Evolutionary conservation across 2,329 filamentous ascomycete genomes (phyloP).

Genomic region (Xylaria arbuscula): DNA sequence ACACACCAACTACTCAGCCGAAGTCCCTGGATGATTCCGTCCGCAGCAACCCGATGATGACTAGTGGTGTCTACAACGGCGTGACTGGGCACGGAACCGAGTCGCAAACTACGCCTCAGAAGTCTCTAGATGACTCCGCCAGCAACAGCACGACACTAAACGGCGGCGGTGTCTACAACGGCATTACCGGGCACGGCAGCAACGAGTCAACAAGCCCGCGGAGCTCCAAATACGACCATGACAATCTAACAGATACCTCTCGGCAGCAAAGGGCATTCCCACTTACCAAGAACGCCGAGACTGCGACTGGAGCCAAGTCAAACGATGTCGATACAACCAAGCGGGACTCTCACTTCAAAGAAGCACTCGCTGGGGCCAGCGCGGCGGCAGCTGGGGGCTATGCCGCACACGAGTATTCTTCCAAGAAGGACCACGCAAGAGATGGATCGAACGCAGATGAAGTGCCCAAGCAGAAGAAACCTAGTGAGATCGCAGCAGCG

Average conservation of each 20-base stretch:
- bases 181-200: conserved; percentile 45
- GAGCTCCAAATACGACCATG: not conserved
- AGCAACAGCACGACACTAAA: not conserved
- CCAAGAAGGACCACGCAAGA: not conserved
- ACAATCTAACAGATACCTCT: not conserved
- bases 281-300: conserved; percentile 9
- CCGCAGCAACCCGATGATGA: not conserved
- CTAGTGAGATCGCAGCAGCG: not conserved
- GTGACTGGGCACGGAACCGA: conserved; percentile 43
- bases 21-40: not conserved
- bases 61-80: conserved; percentile 7
- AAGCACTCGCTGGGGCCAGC: conserved; percentile 35
- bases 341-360: conserved; percentile 37
- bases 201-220: conserved; percentile 26
- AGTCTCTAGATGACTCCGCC: not conserved
- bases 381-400: conserved; percentile 19
- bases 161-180: conserved; percentile 19
- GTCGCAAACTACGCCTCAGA: not conserved
- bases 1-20: not conserved
- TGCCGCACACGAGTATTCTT: conserved; percentile 19
- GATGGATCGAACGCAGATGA: not conserved
- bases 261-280: conserved; percentile 39
- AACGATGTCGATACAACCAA: not conserved
- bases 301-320: not conserved
- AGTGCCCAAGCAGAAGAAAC: conserved; percentile 8